Percentiles rank a stretch among this genome's conserved stretches.
Evolutionary conservation across 2,329 filamentous ascomycete species (phyloP).

Genomic region (Penicillium sp.): DNA sequence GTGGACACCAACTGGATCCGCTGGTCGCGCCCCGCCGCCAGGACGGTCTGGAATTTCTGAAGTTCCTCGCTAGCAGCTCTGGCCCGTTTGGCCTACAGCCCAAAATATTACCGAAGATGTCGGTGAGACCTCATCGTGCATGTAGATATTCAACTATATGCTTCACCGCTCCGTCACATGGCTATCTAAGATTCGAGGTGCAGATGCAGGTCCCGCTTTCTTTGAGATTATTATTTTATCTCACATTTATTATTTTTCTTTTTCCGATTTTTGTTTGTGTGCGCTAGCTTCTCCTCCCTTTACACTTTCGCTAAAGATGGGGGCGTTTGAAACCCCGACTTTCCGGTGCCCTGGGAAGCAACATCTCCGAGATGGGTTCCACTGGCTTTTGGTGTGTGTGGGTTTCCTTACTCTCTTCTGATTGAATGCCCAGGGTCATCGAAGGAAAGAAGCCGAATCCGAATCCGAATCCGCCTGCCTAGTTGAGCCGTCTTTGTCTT

Average conservation of each 20-base stretch:
- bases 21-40: slow-evolving; percentile 13
- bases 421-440: not conserved
- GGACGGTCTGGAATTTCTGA: slow-evolving; percentile 22
- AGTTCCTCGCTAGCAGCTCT: not conserved
- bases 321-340: slow-evolving; percentile 12
- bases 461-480: not conserved
- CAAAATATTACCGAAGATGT: slow-evolving; percentile 17
- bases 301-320: slow-evolving; percentile 26
- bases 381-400: slow-evolving; percentile 1
- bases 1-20: not conserved
- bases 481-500: not conserved
- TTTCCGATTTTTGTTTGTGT: slow-evolving; percentile 14
- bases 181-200: slow-evolving; percentile 2
- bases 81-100: not conserved
- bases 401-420: not conserved
- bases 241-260: not conserved
- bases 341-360: slow-evolving; percentile 12
- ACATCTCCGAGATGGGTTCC: slow-evolving; percentile 15
- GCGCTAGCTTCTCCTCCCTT: slow-evolving; percentile 14
- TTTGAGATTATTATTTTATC: not conserved
- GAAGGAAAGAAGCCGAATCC: not conserved
- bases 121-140: slow-evolving; percentile 18
- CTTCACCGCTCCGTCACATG: slow-evolving; percentile 23
- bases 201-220: not conserved
- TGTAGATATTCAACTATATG: not conserved